These are phyloP conservation scores for Russula vinacea DNA, from an alignment of 768 basidiomycete genomes.

Conservation along the genomic window DNA sequence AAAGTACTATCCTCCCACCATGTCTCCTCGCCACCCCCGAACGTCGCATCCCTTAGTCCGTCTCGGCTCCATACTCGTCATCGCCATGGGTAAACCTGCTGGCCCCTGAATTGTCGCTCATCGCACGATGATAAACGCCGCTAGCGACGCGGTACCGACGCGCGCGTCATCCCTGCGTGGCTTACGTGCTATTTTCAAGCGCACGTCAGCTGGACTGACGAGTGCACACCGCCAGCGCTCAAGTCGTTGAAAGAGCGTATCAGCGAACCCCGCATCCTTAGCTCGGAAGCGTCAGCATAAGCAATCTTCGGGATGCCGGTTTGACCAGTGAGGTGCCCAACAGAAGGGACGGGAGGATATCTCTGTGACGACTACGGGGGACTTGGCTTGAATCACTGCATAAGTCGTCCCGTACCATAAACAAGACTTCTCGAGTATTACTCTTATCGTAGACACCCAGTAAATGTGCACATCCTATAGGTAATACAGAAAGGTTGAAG, in stretches of 20 bases:
- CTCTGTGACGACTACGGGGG: background rate
- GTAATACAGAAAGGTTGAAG: background rate
- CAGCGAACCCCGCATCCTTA: conserved; percentile 15
- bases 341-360: background rate
- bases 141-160: background rate
- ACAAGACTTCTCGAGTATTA: conserved; percentile 7
- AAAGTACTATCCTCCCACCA: background rate
- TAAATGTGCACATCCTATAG: conserved; percentile 1
- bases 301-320: conserved; percentile 12
- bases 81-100: conserved; percentile 1
- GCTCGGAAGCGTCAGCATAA: conserved; percentile 20
- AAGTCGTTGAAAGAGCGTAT: conserved; percentile 24
- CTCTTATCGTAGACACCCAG: conserved; percentile 1
- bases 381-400: background rate
- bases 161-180: conserved; percentile 19
- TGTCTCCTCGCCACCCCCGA: conserved; percentile 9
- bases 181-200: conserved; percentile 24
- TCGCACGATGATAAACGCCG: background rate
- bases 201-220: conserved; percentile 19
- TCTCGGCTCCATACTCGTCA: background rate
- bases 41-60: background rate
- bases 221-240: conserved; percentile 12
- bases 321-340: background rate
- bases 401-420: background rate
- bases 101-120: background rate